phyloP scores from a whole-genome alignment of 2,329 filamentous ascomycete species.

The Xenoacremonium recifei region DNA sequence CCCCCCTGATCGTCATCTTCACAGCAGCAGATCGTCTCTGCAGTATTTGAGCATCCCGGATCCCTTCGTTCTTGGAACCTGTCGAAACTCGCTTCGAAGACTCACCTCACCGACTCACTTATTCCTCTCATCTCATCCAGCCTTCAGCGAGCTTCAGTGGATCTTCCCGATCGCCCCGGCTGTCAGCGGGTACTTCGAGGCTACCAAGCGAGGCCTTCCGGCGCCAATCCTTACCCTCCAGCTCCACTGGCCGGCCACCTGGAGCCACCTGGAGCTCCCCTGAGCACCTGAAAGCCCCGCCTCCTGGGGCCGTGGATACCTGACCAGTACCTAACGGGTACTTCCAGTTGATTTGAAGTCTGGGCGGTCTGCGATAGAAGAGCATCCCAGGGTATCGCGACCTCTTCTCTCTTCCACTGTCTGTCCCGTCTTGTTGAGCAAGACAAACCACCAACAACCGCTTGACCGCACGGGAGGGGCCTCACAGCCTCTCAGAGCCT shows the following conservation, averaged over 20 bases:
- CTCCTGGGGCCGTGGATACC: not conserved
- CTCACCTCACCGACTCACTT: not conserved
- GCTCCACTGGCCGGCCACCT: not conserved
- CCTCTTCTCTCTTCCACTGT: not conserved
- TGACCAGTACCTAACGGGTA: not conserved
- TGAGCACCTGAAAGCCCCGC: no score
- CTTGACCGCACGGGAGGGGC: no score
- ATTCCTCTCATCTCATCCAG: not conserved
- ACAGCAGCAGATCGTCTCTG: no score
- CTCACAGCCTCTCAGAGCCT: not conserved
- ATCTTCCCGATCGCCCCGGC: not conserved
- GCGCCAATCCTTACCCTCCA: no score
- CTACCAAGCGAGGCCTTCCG: not conserved
- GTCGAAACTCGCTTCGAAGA: no score
- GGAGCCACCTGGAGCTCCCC: not conserved
- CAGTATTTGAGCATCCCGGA: no score
- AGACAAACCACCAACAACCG: conserved; percentile 2
- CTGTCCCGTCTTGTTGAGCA: not conserved
- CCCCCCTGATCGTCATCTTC: no score
- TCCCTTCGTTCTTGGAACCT: no score
- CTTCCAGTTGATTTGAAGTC: not conserved
- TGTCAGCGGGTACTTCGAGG: not conserved
- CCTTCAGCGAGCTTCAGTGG: no score
- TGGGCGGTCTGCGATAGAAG: not conserved
- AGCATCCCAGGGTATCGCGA: not conserved